These are phyloP conservation scores for Gossypium raimondii DNA, from an alignment of 345 rosid species.

Conservation along the genomic window DNA sequence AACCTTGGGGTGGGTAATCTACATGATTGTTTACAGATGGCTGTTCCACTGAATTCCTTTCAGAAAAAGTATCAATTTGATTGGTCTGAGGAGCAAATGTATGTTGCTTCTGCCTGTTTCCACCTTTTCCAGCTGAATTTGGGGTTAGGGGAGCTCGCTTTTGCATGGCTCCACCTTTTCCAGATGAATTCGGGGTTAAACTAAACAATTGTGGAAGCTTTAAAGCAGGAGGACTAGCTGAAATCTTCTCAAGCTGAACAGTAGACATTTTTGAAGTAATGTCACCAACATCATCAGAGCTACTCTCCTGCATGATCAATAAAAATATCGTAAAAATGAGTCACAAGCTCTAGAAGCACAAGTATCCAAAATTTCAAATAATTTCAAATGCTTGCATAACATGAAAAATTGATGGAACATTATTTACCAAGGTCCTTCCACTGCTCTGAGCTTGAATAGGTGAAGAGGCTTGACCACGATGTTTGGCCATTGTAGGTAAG, in stretches of 20 bases:
- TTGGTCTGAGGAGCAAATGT: conserved; percentile 45
- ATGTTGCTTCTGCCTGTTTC: conserved; percentile 38
- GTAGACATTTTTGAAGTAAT: conserved; percentile 63
- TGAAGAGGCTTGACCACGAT: conserved; percentile 52
- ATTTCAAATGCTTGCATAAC: conserved; percentile 7
- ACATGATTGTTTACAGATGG: conserved; percentile 40
- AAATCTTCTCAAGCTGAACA: conserved; percentile 73
- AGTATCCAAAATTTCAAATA: neutral
- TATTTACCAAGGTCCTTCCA: conserved; percentile 59
- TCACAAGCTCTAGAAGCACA: neutral
- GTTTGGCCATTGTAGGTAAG: conserved; percentile 59
- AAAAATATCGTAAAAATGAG: neutral
- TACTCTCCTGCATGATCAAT: conserved; percentile 56
- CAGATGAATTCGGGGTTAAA: conserved; percentile 86
- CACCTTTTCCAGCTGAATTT: conserved; percentile 79
- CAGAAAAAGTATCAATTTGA: conserved; percentile 60
- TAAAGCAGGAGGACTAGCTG: conserved; percentile 66
- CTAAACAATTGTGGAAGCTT: conserved; percentile 92
- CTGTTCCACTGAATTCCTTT: conserved; percentile 53
- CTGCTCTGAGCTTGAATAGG: conserved; percentile 73
- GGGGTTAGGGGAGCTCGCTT: conserved; percentile 36
- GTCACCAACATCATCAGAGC: conserved; percentile 63
- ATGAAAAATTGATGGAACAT: conserved; percentile 18
- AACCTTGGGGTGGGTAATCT: conserved; percentile 65
- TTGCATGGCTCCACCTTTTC: conserved; percentile 70